Evolutionary conservation across 164 flowering plant species (phyloP).

Genomic region (Taxillus chinensis): DNA sequence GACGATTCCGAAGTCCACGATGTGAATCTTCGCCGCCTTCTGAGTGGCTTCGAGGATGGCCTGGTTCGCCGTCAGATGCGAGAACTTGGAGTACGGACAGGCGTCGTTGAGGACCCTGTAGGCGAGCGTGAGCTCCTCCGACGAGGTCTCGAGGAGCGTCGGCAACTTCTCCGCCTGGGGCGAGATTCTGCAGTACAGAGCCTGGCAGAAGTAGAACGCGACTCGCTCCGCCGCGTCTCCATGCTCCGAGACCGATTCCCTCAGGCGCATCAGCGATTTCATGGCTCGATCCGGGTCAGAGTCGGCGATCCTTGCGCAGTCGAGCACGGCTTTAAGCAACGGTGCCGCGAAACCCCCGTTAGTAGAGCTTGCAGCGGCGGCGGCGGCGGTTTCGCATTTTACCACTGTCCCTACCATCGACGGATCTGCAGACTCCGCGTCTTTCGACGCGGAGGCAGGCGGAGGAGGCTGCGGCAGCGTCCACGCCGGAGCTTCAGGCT

Average conservation of each 20-base stretch:
- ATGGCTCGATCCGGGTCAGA: constrained; percentile 46
- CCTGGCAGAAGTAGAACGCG: constrained; percentile 60
- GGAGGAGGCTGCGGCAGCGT: constrained; percentile 7
- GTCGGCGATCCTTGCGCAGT: constrained; percentile 53
- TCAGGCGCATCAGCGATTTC: constrained; percentile 34
- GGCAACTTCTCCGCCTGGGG: constrained; percentile 8
- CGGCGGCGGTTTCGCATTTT: constrained; percentile 5
- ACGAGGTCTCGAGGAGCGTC: constrained; percentile 19
- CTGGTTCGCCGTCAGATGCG: constrained; percentile 89
- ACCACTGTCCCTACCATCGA: constrained; percentile 4
- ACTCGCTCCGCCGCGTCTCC: constrained; percentile 74
- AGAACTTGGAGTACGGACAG: constrained; percentile 80
- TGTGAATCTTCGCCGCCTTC: constrained; percentile 54
- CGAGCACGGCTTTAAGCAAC: constrained; percentile 35
- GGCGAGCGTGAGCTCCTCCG: constrained; percentile 53
- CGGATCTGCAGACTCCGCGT: constrained; percentile 3
- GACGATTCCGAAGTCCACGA: constrained; percentile 84
- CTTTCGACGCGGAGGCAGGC: not conserved
- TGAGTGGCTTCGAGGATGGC: constrained; percentile 87
- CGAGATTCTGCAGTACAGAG: constrained; percentile 33
- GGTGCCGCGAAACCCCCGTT: constrained; percentile 33
- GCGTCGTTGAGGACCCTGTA: constrained; percentile 86
- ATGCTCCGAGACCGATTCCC: constrained; percentile 40
- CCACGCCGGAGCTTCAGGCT: constrained; percentile 6
- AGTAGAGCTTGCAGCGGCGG: constrained; percentile 4